Evolutionary conservation across 2,329 filamentous ascomycete genomes (phyloP).

Genomic region (Neonectria magnoliae): DNA sequence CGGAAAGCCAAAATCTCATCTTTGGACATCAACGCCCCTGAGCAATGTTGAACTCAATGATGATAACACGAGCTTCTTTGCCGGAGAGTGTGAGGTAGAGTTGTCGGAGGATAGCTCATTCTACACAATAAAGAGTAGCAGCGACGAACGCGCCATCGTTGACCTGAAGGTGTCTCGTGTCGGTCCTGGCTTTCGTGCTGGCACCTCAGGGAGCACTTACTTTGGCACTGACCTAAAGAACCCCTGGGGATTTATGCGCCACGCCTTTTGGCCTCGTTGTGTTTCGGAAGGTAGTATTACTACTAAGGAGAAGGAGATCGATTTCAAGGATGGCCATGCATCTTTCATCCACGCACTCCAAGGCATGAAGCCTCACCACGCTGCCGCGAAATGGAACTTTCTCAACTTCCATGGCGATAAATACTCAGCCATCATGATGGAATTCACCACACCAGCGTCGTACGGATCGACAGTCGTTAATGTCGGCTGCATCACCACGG

Average conservation of each 20-base stretch:
- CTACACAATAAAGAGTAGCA: conserved; percentile 90
- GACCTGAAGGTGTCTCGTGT: conserved; percentile 82
- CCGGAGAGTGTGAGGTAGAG: conserved; percentile 84
- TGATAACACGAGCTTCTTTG: conserved; percentile 84
- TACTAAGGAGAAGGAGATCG: conserved; percentile 85
- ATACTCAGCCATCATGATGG: conserved; percentile 92
- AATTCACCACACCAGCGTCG: conserved; percentile 91
- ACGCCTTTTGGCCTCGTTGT: conserved; percentile 94
- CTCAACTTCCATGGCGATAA: conserved; percentile 89
- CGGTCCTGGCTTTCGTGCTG: conserved; percentile 84
- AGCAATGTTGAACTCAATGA: conserved; percentile 85
- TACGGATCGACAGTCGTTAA: conserved; percentile 88
- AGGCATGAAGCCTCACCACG: conserved; percentile 99
- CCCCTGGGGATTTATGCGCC: conserved; percentile 92
- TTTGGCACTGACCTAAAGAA: conserved; percentile 87
- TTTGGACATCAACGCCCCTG: conserved; percentile 87
- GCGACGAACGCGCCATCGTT: conserved; percentile 81
- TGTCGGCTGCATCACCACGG: conserved; percentile 84
- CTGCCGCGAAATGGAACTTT: conserved; percentile 93
- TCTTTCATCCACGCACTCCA: conserved; percentile 88
- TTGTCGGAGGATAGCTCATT: conserved; percentile 83
- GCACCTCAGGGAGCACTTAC: conserved; percentile 82
- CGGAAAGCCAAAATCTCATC: no score
- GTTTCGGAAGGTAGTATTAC: conserved; percentile 83
- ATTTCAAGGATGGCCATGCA: conserved; percentile 81